Base-by-base conservation (phyloP, 192 early-diverging fungal species). In the Lunasporangiospora selenospora region DNA sequence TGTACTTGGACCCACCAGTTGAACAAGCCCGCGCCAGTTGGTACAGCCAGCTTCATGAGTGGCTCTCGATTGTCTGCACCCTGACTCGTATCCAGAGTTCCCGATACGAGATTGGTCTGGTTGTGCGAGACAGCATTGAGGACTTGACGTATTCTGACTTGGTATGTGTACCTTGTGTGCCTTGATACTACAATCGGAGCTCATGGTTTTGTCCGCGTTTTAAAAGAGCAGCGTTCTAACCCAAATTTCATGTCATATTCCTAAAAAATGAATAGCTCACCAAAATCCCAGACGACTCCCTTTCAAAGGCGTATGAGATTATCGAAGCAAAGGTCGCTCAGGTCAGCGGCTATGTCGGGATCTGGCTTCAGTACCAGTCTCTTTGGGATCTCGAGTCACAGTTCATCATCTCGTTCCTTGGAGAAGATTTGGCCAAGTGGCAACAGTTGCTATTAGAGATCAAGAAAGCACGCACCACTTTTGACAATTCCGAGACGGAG, bases 321-420 rank as follows among this genome's bases (percentile, higher is more conserved):
- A 88, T 99, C 30, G 94, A 98, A 81, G 53, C 56, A 6, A 94
- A 90, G 80, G 76, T 91, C 16, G 65, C 81, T 21, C 80, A 92
- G 60, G 92, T 97, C 10, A 81, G 80, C 6, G 81, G 87, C 26
- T 99, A 99, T 62, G 92, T 96, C 32, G 83, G 87, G 41, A 89
- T 94, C 53, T 99, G 98, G 98, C 83, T 99, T 16, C 92, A 93
- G 55, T 99, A 99, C 81, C 98, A 99, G 71, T 93, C 92, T 7
- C 85, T 99, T 34, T 99, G 97, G 97, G 98, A 99, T 76, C 81
- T 98, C 38, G 95, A 98, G 65, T 82, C 88, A 0, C 89, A 90
- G 65, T 83, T 90, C 45, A 90, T 99, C 18, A 91, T 89, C 59
- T 75, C 83, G 38, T 80, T 83, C 27, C 84, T 99, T 24, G 95